Percentiles rank a stretch among this genome's conserved stretches.
Evolutionary conservation across 2,329 filamentous ascomycete genomes (phyloP).

Genomic region (Sporothrix euskadiensis): DNA sequence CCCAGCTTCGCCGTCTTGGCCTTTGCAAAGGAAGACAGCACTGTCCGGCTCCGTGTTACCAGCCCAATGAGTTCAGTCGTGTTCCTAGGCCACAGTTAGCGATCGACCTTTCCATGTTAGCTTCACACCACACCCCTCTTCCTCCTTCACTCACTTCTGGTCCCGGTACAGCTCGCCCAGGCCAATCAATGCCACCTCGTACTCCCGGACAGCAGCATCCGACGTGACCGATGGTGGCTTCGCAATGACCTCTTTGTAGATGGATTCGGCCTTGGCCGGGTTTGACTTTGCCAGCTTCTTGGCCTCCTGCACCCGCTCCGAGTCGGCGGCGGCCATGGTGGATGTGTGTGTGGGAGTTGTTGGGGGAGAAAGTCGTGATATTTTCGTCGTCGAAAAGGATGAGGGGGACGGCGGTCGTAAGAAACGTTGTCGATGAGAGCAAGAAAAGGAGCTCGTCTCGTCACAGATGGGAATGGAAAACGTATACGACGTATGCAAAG

Average conservation of each 20-base stretch:
- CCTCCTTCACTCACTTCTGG: constrained; percentile 62
- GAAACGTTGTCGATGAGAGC: background rate
- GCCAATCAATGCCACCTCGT: constrained; percentile 83
- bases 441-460: background rate
- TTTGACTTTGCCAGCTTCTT: constrained; percentile 79
- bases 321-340: constrained; percentile 59
- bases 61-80: constrained; percentile 83
- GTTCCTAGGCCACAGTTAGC: constrained; percentile 54
- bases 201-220: constrained; percentile 85
- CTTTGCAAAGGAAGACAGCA: constrained; percentile 95
- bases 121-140: constrained; percentile 21
- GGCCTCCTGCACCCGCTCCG: constrained; percentile 78
- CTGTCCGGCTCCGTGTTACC: constrained; percentile 84
- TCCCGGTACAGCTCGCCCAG: constrained; percentile 92
- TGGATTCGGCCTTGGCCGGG: constrained; percentile 77
- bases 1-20: constrained; percentile 98
- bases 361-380: background rate
- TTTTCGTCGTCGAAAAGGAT: background rate
- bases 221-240: constrained; percentile 78
- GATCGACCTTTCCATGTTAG: constrained; percentile 35
- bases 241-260: constrained; percentile 87
- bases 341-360: background rate
- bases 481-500: background rate
- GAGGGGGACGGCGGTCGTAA: background rate
- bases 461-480: background rate